Evolutionary conservation across 352 stramenopile species (phyloP), one percentile per base, ranked within the genome.

Genomic region (Phytophthora idaei): DNA sequence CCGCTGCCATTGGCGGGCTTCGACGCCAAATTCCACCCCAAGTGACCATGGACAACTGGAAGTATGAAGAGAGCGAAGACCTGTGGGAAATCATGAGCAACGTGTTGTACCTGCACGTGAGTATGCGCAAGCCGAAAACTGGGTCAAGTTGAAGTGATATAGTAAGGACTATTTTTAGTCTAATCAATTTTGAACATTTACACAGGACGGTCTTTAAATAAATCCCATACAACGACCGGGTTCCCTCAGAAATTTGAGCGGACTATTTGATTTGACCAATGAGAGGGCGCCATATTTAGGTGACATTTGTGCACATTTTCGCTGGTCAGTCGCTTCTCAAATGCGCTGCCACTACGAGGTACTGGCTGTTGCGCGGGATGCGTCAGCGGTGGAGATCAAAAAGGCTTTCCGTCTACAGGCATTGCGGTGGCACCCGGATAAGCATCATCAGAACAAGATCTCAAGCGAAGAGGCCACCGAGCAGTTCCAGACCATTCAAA

Each of bases 261-360:
- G 21, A 21, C 21, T 21, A 21, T 21, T 21, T 21, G 21, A 21
- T 21, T 21, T 21, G 21, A 21, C 21, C 21, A 21, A 21, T 21
- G 21, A 21, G 21, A 21, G 21, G 21, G 21, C 21, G 21, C 21
- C 21, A 21, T 21, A 21, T 21, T 21, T 21, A 21, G 21, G 21
- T 21, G 17, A 21, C 21, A 21, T 21, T 21, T 21, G 21, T 21
- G 21, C 21, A 21, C 46, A 45, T 57, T 49, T 68, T 63, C 27
- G 44, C 34, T 63, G 34, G 52, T 53, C 8, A 10, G 34, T n/a
- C 34, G 28, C 37, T n/a, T n/a, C 12, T 39, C 29, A 61, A 42
- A 92, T 95, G 85, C 85, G 71, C 28, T 95, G 88, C 58, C 84
- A 94, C 78, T 95, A 95, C 66, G 88, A 93, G 37, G 88, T 94